Evolutionary conservation across 108 stramenopile species (phyloP).

Genomic region (Asterionellopsis glacialis): DNA sequence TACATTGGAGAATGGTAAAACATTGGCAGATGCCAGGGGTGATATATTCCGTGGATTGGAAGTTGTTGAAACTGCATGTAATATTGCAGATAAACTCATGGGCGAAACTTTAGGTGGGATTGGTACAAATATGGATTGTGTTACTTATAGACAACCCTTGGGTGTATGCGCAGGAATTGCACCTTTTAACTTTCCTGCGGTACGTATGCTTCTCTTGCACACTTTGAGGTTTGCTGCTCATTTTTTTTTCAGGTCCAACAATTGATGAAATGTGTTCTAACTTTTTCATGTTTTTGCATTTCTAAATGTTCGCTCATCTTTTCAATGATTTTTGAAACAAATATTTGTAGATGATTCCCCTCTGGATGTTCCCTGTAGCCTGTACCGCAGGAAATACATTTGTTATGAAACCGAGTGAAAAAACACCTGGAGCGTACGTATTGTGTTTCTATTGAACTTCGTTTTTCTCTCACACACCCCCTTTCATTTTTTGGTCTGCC

Average conservation of each 20-base stretch:
- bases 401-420: constrained; percentile 86
- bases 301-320: too few relatives aligned
- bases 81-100: constrained; percentile 50
- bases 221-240: too few relatives aligned
- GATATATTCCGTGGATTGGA: constrained; percentile 96
- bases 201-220: too few relatives aligned
- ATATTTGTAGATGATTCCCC: constrained; percentile 69
- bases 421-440: constrained; percentile 49
- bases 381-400: constrained; percentile 67
- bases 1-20: constrained; percentile 76
- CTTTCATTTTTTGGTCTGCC: too few relatives aligned
- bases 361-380: constrained; percentile 94
- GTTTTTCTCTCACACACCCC: too few relatives aligned
- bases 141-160: constrained; percentile 87
- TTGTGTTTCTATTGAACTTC: too few relatives aligned
- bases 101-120: constrained; percentile 86
- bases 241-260: too few relatives aligned
- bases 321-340: too few relatives aligned
- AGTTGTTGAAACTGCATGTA: constrained; percentile 83
- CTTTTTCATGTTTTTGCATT: too few relatives aligned
- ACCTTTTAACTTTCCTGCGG: constrained; percentile 95
- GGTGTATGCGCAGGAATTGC: constrained; percentile 90
- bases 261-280: too few relatives aligned
- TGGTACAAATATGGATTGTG: constrained; percentile 69
- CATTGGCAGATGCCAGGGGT: constrained; percentile 71